phyloP scores from a whole-genome alignment of 2,329 filamentous ascomycete species.

The Cladorrhinum sp. region DNA sequence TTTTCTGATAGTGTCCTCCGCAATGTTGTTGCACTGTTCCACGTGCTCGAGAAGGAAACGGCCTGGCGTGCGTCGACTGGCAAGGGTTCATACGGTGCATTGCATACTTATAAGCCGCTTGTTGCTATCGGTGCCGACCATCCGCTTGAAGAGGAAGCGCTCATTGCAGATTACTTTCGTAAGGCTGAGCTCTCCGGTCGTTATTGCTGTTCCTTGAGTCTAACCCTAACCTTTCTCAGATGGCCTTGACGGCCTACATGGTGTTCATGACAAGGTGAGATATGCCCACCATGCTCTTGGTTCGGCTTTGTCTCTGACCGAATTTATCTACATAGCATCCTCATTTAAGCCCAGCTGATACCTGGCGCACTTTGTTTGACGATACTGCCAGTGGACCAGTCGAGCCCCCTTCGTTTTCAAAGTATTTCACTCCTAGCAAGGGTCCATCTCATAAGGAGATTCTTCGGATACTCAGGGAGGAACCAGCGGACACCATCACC shows the following conservation, averaged over 20 bases:
- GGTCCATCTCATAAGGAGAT: constrained; percentile 79
- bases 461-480: constrained; percentile 76
- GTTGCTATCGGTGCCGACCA: constrained; percentile 85
- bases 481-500: constrained; percentile 80
- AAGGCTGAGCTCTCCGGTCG: constrained; percentile 34
- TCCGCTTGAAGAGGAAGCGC: constrained; percentile 76
- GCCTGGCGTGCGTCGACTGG: constrained; percentile 74
- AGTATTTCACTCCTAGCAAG: constrained; percentile 73
- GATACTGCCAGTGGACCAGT: constrained; percentile 32
- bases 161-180: constrained; percentile 89
- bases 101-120: constrained; percentile 72
- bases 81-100: constrained; percentile 66
- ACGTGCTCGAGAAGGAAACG: constrained; percentile 85
- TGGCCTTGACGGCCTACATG: constrained; percentile 72
- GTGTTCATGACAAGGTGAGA: constrained; percentile 61
- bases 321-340: constrained; percentile 53
- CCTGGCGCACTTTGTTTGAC: constrained; percentile 69
- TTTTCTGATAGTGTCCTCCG: constrained; percentile 51
- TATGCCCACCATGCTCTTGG: neutral
- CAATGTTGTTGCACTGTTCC: constrained; percentile 87
- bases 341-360: constrained; percentile 69
- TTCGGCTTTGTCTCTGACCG: neutral
- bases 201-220: neutral
- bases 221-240: constrained; percentile 45
- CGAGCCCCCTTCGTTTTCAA: constrained; percentile 46